A percentile compares a stretch with the other conserved stretches of the same genome.
Evolutionary conservation across 768 basidiomycete genomes (phyloP).

Genomic region (Lactarius indigo): DNA sequence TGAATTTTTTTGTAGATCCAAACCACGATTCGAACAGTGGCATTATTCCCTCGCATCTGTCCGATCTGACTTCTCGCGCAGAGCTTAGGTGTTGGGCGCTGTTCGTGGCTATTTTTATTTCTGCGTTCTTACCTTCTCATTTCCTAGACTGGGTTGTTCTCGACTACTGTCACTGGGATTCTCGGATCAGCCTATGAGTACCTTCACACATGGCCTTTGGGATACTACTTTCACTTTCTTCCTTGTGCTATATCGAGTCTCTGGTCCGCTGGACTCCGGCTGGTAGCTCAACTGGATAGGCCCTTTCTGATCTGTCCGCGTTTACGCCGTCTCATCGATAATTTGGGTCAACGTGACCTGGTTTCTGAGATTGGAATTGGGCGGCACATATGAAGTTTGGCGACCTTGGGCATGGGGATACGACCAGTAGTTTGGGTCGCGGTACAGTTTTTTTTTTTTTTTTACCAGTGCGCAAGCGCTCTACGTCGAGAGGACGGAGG

Average conservation of each 20-base stretch:
- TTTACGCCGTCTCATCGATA: not conserved
- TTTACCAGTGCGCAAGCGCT: not conserved
- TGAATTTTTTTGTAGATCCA: no score
- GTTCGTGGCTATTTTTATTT: not conserved
- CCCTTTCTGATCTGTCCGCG: conserved; percentile 3
- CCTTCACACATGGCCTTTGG: not conserved
- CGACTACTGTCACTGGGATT: not conserved
- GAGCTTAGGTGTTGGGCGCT: not conserved
- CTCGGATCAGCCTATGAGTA: not conserved
- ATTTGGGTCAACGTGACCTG: not conserved
- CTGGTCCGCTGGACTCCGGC: not conserved
- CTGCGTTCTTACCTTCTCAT: not conserved
- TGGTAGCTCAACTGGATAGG: not conserved
- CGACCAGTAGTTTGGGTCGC: not conserved
- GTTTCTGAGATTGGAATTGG: not conserved
- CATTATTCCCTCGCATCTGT: not conserved
- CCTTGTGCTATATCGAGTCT: not conserved
- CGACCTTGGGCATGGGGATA: not conserved
- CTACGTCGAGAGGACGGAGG: not conserved
- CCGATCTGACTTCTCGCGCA: not conserved
- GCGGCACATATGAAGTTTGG: not conserved
- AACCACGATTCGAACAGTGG: not conserved
- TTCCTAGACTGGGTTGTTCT: conserved; percentile 1
- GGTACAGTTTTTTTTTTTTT: not conserved
- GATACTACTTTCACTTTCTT: not conserved